Evolutionary conservation across 805 yeast species (phyloP).

Genomic region (Blastobotrys parvus): DNA sequence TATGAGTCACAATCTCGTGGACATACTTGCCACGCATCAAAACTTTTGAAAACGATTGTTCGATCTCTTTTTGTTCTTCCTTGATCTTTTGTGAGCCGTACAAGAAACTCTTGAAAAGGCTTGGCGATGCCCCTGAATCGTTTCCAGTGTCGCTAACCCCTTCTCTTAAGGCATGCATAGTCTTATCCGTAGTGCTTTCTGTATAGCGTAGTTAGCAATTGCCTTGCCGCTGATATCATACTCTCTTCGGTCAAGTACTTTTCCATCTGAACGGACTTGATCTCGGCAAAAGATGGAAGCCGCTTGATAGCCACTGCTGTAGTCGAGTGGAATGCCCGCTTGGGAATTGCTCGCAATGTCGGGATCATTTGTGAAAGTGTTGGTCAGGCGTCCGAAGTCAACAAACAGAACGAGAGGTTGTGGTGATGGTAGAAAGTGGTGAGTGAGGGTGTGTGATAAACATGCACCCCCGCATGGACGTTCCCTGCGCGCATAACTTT

Average conservation of each 20-base stretch:
- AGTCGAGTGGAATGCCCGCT: neutral
- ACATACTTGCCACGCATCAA: slow-evolving; percentile 35
- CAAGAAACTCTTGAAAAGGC: slow-evolving; percentile 30
- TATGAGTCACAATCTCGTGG: slow-evolving; percentile 33
- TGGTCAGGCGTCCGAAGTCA: no score
- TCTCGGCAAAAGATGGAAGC: slow-evolving; percentile 29
- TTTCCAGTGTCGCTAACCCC: slow-evolving; percentile 7
- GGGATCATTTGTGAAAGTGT: no score
- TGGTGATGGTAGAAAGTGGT: no score
- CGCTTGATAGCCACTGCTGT: slow-evolving; percentile 8
- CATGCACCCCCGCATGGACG: no score
- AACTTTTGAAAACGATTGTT: slow-evolving; percentile 27
- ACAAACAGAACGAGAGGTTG: no score
- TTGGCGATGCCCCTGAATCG: neutral
- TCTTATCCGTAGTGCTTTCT: slow-evolving; percentile 11
- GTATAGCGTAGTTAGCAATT: neutral
- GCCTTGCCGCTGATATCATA: slow-evolving; percentile 2
- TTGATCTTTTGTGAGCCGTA: slow-evolving; percentile 31
- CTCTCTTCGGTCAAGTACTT: slow-evolving; percentile 22
- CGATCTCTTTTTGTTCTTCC: slow-evolving; percentile 28
- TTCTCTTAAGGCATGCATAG: slow-evolving; percentile 14
- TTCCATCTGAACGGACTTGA: slow-evolving; percentile 24
- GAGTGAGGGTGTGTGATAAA: no score
- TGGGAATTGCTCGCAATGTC: no score
- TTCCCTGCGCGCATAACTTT: no score